Conservation (phyloP, 371 early-diverging fungal species). For the Syncephalastrum sp. region DNA sequence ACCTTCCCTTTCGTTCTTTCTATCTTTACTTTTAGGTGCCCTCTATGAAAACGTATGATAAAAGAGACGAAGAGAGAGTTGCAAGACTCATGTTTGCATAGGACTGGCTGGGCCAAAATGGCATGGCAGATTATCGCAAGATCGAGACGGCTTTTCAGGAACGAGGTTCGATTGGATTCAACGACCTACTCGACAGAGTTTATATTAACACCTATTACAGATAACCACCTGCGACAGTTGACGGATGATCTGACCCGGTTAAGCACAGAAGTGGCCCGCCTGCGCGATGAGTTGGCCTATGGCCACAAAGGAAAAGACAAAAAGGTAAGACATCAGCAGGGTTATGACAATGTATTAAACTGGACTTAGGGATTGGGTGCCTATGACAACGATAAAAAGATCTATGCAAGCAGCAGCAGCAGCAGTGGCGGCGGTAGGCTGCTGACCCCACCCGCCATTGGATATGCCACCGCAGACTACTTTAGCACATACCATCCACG, state of each 20-base stretch:
- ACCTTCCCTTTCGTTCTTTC: constrained; percentile 1
- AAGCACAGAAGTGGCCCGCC: constrained; percentile 43
- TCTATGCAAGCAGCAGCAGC: constrained; percentile 12
- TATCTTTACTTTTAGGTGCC: constrained; percentile 35
- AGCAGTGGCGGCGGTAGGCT: neutral
- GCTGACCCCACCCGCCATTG: constrained; percentile 20
- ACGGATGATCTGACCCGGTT: constrained; percentile 55
- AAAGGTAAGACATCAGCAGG: constrained; percentile 40
- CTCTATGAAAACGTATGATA: constrained; percentile 58
- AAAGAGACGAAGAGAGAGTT: neutral
- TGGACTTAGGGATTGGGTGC: too few relatives aligned
- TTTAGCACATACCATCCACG: constrained; percentile 4
- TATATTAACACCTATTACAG: constrained; percentile 17
- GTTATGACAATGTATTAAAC: constrained; percentile 1
- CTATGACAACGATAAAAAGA: neutral
- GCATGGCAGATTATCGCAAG: constrained; percentile 55
- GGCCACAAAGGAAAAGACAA: constrained; percentile 59
- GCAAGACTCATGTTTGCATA: constrained; percentile 7
- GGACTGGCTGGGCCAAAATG: constrained; percentile 53
- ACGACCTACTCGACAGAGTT: neutral
- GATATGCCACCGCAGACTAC: too few relatives aligned
- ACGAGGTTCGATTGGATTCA: constrained; percentile 35
- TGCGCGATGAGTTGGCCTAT: constrained; percentile 58
- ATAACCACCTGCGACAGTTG: constrained; percentile 51
- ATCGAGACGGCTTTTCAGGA: constrained; percentile 59